Conservation (phyloP, 208 protist species). For the Acanthamoeba lenticulata region DNA sequence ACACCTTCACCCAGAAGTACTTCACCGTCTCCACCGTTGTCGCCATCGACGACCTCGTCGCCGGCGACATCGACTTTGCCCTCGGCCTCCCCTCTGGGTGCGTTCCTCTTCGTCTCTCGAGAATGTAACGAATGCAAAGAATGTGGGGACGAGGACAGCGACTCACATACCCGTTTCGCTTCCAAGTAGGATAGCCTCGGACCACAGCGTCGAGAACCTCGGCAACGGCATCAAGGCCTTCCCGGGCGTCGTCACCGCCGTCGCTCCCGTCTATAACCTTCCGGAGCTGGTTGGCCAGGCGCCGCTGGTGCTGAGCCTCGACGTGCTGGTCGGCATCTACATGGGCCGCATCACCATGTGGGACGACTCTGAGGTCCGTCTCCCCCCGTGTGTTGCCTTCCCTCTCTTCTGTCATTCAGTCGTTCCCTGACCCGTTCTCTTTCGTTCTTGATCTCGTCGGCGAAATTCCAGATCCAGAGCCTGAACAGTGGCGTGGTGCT, state of each 20-base stretch:
- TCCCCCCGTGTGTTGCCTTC: neutral
- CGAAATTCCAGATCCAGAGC: neutral
- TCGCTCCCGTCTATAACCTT: constrained; percentile 13
- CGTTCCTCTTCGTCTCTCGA: neutral
- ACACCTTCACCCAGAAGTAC: constrained; percentile 59
- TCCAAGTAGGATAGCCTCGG: constrained; percentile 36
- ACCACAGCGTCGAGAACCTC: constrained; percentile 11
- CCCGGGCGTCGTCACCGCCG: neutral
- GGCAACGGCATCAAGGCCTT: constrained; percentile 7
- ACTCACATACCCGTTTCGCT: neutral
- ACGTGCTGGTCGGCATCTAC: constrained; percentile 44
- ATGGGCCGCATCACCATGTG: neutral
- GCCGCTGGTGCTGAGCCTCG: constrained; percentile 10
- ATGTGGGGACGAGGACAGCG: neutral
- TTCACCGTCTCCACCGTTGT: neutral
- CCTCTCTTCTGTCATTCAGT: neutral
- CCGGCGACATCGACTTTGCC: constrained; percentile 54
- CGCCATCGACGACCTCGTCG: neutral
- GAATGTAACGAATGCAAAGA: neutral
- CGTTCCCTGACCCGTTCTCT: neutral
- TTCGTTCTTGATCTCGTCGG: neutral
- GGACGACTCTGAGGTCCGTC: neutral
- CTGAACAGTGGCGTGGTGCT: neutral
- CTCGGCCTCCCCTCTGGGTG: constrained; percentile 41
- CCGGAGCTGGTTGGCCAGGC: neutral